phyloP scores from a whole-genome alignment of 495 filamentous ascomycete species.

The Xylaria palmicola region DNA sequence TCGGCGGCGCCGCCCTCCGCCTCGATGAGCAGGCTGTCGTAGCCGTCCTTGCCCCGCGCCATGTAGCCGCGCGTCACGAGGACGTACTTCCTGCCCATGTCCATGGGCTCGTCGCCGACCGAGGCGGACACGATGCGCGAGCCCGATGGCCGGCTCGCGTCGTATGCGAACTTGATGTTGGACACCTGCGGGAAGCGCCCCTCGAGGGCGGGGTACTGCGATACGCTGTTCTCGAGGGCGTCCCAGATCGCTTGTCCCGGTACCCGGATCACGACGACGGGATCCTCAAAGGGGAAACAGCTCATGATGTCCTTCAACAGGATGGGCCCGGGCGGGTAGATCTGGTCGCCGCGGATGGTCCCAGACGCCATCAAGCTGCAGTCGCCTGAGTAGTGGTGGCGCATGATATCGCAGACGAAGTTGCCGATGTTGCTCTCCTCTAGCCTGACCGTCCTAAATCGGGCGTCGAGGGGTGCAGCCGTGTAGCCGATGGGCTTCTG shows the following conservation, averaged over 20 bases:
- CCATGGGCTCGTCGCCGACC: conserved; percentile 58
- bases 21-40: conserved; percentile 64
- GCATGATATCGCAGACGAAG: conserved; percentile 88
- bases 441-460: conserved; percentile 77
- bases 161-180: conserved; percentile 70
- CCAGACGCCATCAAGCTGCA: conserved; percentile 83
- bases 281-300: conserved; percentile 92
- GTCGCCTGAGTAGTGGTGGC: conserved; percentile 74
- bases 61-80: conserved; percentile 82
- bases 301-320: conserved; percentile 68
- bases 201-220: conserved; percentile 77
- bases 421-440: conserved; percentile 83
- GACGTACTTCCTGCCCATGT: conserved; percentile 59
- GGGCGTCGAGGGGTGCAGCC: conserved; percentile 72
- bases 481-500: conserved; percentile 84
- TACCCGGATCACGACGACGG: conserved; percentile 72
- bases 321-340: conserved; percentile 78
- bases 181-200: conserved; percentile 81
- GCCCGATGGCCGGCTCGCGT: conserved; percentile 57
- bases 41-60: conserved; percentile 85
- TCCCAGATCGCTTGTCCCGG: conserved; percentile 65
- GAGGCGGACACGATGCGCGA: conserved; percentile 62
- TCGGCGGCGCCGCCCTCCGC: conserved; percentile 70
- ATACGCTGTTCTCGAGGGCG: conserved; percentile 80
- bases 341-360: conserved; percentile 86